Evolutionary conservation across 192 early-diverging fungal genomes (phyloP), one percentile per base, ranked within the genome.

Genomic region (Lobosporangium transversale): DNA sequence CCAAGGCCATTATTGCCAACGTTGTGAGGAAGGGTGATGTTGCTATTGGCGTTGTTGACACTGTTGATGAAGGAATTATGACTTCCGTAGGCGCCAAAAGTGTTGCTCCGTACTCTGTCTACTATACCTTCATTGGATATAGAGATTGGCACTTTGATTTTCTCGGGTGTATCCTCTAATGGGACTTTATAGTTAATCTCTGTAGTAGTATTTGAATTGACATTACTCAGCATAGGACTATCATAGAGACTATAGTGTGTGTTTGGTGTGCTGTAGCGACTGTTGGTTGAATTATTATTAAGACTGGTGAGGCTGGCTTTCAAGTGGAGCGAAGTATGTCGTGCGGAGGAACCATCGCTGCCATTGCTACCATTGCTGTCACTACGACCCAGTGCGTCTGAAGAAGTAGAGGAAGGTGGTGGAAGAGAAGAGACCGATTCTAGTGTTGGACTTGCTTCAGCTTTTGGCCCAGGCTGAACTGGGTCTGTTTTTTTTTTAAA

Each of bases 121-220:
- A 21, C 30, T 2, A 42, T 26, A 20, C 55, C 54, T 0, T 62
- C 53, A 1, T 54, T 21, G n/a, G n/a, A n/a, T n/a, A n/a, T n/a
- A n/a, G n/a, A n/a, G 11, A 79, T 52, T 21, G 68, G 69, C 0
- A 80, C 62, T 20, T 71, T 80, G 49, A 73, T 53, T 21, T 44
- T 62, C 40, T 54, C 47, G n/a, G 44, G 52, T 35, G 26, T 53
- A 20, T 26, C 31, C 12, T 73, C 62, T 29, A 73, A 37, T 0
- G 70, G 48, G 20, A 65, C 60, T 45, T 63, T 71, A 54, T 71
- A 71, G 36, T 29, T 48, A 26, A 36, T 56, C 60, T 29, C 51
- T 21, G 26, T 69, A 42, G n/a, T 51, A 29, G 37, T 58, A 42
- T 53, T 58, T 14, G 21, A 31, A 35, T 49, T 43, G 54, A 29